A percentile compares a stretch with the other conserved stretches of the same genome.
Conservation (phyloP, 192 early-diverging fungal genomes). For the Ambispora gerdemannii region DNA sequence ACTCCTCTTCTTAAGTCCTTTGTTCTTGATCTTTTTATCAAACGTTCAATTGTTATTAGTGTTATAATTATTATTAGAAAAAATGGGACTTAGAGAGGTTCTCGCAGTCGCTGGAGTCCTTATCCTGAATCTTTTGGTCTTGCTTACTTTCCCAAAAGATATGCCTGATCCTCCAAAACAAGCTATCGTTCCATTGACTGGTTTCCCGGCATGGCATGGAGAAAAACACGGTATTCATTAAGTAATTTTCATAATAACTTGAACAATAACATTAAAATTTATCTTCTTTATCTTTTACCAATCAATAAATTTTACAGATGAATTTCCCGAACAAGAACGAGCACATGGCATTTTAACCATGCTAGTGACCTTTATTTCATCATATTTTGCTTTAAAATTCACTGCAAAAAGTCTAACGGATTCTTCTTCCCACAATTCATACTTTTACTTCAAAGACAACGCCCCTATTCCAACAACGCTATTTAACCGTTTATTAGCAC, state of each 20-base stretch:
- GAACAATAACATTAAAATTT: not conserved
- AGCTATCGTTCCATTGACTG: constrained; percentile 7
- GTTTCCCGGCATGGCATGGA: constrained; percentile 22
- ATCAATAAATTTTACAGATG: constrained; percentile 5
- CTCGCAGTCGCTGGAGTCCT: no score
- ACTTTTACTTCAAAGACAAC: constrained; percentile 19
- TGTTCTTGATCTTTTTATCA: no score
- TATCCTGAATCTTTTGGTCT: no score
- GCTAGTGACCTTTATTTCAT: not conserved
- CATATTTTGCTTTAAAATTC: not conserved
- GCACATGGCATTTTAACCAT: no score
- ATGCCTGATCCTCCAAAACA: not conserved
- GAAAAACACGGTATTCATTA: not conserved
- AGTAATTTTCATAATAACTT: not conserved
- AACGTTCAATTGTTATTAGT: no score
- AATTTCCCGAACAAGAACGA: constrained; percentile 25
- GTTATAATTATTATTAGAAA: no score
- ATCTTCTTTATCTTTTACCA: not conserved
- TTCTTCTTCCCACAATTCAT: not conserved
- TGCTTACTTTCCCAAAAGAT: no score
- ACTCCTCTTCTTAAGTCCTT: no score
- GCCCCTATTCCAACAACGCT: constrained; percentile 25
- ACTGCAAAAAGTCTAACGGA: not conserved
- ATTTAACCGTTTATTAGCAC: constrained; percentile 30
- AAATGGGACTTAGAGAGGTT: no score